These are phyloP conservation scores for Coemansia sp. DNA, from an alignment of 192 early-diverging fungal species.

Conservation along the genomic window DNA sequence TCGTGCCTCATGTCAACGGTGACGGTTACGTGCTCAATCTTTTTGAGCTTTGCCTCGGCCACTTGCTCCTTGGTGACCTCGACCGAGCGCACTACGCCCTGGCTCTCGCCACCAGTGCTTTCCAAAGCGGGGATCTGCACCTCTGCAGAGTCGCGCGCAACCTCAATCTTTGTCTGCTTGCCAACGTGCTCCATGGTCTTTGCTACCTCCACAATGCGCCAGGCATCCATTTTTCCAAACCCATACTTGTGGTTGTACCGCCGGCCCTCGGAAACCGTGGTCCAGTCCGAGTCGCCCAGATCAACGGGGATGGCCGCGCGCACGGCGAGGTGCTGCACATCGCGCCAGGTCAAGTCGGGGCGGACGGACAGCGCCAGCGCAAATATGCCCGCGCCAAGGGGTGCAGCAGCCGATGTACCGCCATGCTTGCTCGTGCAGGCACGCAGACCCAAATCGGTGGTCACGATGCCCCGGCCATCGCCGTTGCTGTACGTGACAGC, in stretches of 20 bases:
- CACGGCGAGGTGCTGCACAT: slow-evolving; percentile 84
- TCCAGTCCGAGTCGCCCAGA: slow-evolving; percentile 71
- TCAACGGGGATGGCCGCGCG: slow-evolving; percentile 72
- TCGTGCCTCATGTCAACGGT: slow-evolving; percentile 78
- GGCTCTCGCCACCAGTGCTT: slow-evolving; percentile 27
- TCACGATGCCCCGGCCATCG: slow-evolving; percentile 74
- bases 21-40: slow-evolving; percentile 85
- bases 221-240: slow-evolving; percentile 88
- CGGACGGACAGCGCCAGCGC: slow-evolving; percentile 79
- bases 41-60: slow-evolving; percentile 43
- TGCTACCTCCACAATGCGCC: slow-evolving; percentile 73
- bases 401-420: slow-evolving; percentile 95
- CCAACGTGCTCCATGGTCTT: slow-evolving; percentile 62
- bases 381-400: slow-evolving; percentile 85
- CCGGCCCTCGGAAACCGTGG: slow-evolving; percentile 61
- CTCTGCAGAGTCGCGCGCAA: slow-evolving; percentile 35
- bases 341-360: slow-evolving; percentile 95
- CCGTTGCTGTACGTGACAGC: slow-evolving; percentile 87
- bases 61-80: slow-evolving; percentile 53
- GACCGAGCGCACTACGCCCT: slow-evolving; percentile 29
- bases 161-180: slow-evolving; percentile 59
- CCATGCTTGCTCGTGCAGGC: slow-evolving; percentile 77
- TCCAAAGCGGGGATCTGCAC: slow-evolving; percentile 54
- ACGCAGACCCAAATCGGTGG: slow-evolving; percentile 76
- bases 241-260: slow-evolving; percentile 91